A percentile compares a stretch with the other conserved stretches of the same genome.
phyloP scores from a whole-genome alignment of 2,329 filamentous ascomycete species.

The Pyricularia grisea region DNA sequence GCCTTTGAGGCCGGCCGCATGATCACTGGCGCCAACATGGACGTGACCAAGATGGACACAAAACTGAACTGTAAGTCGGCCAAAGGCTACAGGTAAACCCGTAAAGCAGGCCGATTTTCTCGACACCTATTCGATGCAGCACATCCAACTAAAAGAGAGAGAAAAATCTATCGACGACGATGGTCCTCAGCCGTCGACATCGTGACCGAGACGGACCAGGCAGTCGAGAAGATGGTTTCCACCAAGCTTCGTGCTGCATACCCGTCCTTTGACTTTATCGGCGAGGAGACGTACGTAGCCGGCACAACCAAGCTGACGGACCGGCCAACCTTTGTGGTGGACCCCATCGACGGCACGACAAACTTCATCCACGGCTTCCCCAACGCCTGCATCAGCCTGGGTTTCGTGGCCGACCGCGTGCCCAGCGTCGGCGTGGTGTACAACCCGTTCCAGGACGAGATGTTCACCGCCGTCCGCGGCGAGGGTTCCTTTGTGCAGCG shows the following conservation, averaged over 20 bases:
- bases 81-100: neutral
- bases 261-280: conserved; percentile 55
- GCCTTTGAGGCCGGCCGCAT: conserved; percentile 56
- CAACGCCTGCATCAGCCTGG: conserved; percentile 67
- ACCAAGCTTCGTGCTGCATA: conserved; percentile 40
- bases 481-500: conserved; percentile 53
- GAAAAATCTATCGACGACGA: neutral
- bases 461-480: conserved; percentile 62
- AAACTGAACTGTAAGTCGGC: conserved; percentile 52
- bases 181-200: conserved; percentile 49
- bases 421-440: conserved; percentile 69
- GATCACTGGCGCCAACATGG: conserved; percentile 53
- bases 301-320: conserved; percentile 50
- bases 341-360: conserved; percentile 75
- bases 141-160: neutral
- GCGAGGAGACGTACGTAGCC: conserved; percentile 67
- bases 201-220: conserved; percentile 59
- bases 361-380: conserved; percentile 75
- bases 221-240: conserved; percentile 54
- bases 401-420: conserved; percentile 51
- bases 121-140: neutral
- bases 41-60: conserved; percentile 44
- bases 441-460: conserved; percentile 62
- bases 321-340: conserved; percentile 68
- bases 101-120: neutral